phyloP scores from a whole-genome alignment of 352 stramenopile genomes.

The Phytopythium litorale region DNA sequence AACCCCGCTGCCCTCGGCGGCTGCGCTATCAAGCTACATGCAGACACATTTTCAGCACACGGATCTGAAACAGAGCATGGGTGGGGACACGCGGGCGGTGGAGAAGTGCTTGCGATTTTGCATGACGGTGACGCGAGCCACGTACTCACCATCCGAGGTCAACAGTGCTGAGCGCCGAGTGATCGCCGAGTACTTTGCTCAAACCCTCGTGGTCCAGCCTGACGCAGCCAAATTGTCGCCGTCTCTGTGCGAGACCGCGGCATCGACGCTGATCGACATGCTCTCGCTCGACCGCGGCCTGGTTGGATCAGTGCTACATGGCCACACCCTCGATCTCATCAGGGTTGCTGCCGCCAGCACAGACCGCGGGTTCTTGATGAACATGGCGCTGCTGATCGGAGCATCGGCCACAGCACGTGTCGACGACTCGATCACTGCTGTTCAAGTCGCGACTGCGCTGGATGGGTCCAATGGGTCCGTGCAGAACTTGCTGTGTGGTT shows the following conservation, averaged over 20 bases:
- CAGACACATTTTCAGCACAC: slow-evolving; percentile 17
- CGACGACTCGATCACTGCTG: background rate
- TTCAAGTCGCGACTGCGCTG: background rate
- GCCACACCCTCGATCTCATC: slow-evolving; percentile 18
- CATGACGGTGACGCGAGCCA: slow-evolving; percentile 34
- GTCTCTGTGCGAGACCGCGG: slow-evolving; percentile 31
- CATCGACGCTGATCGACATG: slow-evolving; percentile 31
- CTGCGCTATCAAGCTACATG: slow-evolving; percentile 24
- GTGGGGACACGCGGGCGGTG: slow-evolving; percentile 20
- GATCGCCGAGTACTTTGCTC: slow-evolving; percentile 46
- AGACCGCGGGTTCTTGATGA: slow-evolving; percentile 30
- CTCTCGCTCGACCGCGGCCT: slow-evolving; percentile 20
- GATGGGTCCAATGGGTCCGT: background rate
- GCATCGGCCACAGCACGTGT: background rate
- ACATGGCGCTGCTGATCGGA: slow-evolving; percentile 31
- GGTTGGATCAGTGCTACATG: slow-evolving; percentile 23
- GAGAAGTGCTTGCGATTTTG: slow-evolving; percentile 58
- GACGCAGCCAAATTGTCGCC: background rate
- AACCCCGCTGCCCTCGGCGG: slow-evolving; percentile 33
- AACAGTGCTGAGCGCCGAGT: slow-evolving; percentile 19
- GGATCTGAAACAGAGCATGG: slow-evolving; percentile 41
- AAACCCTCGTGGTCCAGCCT: slow-evolving; percentile 30
- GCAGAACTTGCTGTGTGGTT: slow-evolving; percentile 12
- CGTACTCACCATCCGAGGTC: slow-evolving; percentile 11
- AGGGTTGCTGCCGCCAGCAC: slow-evolving; percentile 17